Evolutionary conservation across 352 stramenopile genomes (phyloP).

Genomic region (Bremia lactucae): DNA sequence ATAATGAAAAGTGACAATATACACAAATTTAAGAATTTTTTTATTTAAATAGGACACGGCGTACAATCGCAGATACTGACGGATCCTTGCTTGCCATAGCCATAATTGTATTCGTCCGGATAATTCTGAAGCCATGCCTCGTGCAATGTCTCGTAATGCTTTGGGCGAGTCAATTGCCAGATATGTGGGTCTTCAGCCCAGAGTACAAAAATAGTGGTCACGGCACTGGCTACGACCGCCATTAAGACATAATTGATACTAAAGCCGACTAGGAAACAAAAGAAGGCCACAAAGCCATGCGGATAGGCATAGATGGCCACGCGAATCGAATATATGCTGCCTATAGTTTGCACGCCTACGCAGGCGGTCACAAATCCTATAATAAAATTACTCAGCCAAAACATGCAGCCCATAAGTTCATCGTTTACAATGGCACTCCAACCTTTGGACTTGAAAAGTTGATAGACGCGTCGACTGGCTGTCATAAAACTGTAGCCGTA

Average conservation of each 20-base stretch:
- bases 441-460: constrained; percentile 69
- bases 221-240: constrained; percentile 60
- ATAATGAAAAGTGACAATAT: neutral
- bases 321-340: constrained; percentile 34
- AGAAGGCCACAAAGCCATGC: constrained; percentile 51
- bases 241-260: constrained; percentile 60
- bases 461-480: constrained; percentile 61
- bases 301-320: constrained; percentile 60
- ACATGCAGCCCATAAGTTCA: constrained; percentile 75
- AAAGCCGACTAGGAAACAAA: constrained; percentile 68
- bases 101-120: constrained; percentile 77
- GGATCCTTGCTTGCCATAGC: constrained; percentile 51
- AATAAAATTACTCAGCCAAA: constrained; percentile 74
- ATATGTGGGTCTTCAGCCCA: constrained; percentile 72
- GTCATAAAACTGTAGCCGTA: constrained; percentile 83
- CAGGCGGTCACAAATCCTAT: constrained; percentile 59
- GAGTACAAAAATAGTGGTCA: constrained; percentile 78
- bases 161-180: constrained; percentile 60
- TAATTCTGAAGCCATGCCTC: constrained; percentile 74
- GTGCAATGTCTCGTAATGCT: constrained; percentile 63
- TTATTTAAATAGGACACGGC: no score
- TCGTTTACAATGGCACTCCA: constrained; percentile 87
- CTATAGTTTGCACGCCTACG: constrained; percentile 43
- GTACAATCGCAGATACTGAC: constrained; percentile 5
- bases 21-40: neutral